Evolutionary conservation across 345 rosid species (phyloP), one percentile per base, ranked within the genome.

Genomic region (Hibiscus mutabilis): DNA sequence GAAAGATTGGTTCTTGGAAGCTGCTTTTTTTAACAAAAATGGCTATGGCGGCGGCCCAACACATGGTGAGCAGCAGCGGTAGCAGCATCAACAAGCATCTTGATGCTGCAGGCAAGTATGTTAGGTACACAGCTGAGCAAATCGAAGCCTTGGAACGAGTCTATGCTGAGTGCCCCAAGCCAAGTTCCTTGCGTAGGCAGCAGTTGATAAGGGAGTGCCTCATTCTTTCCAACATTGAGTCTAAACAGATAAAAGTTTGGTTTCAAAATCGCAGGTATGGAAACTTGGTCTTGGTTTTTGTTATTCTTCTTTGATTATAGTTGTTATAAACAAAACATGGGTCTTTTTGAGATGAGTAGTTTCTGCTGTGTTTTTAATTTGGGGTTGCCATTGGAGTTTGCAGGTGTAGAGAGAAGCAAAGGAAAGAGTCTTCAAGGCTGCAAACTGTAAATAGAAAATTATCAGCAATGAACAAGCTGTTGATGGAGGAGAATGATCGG

Each of bases 171-270:
- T 96, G 99, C 81, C 99, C 99, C 14, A 96, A 96, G 77, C 99
- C 99, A 12, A 96, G 96, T 68, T 96, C 98, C 53, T 75, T 96
- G 79, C 85, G 99, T 5, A 85, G 99, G 77, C 99, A 92, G 75
- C 99, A 96, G 83, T 81, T 96, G 78, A 91, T 96, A 73, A 87
- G 98, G 22, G 99, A 96, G 77, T 96, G 97, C 77, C 97, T 98
- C 78, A 89, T 92, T 82, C 85, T 96, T 76, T 75, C 93, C 75
- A 87, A 96, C 84, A 89, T 96, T 62, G 99, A 96, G 77, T 95
- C 99, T 52, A 96, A 92, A 84, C 99, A 96, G 88, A 96, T 96
- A 93, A 96, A 96, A 87, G 98, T 96, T 75, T 96, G 99, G 99
- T 96, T 96, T 73, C 99, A 96, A 60, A 96, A 96, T 72, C 96